Evolutionary conservation across 192 early-diverging fungal species (phyloP).

Genomic region (Linnemannia elongata): DNA sequence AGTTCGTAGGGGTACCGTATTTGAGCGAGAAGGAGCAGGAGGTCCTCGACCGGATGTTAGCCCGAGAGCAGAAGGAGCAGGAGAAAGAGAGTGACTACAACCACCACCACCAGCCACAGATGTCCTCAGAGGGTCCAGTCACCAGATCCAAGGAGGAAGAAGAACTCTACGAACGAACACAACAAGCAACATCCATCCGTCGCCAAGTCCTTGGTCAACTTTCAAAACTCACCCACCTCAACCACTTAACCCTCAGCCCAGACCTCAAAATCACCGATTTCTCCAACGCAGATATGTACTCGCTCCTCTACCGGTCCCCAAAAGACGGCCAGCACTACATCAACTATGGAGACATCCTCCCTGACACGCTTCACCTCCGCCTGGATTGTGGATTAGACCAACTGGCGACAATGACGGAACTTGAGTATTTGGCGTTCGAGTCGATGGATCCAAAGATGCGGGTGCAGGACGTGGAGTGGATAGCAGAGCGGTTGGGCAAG

Average conservation of each 20-base stretch:
- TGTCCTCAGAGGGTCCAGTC: neutral
- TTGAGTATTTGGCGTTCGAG: neutral
- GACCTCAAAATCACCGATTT: neutral
- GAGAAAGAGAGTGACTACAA: neutral
- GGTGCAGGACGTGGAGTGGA: neutral
- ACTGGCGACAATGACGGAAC: neutral
- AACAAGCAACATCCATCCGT: neutral
- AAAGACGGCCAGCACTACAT: neutral
- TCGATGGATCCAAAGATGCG: neutral
- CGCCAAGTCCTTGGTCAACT: neutral
- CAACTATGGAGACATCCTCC: neutral
- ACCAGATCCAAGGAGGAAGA: neutral
- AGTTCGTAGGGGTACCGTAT: constrained; percentile 1
- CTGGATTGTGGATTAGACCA: neutral
- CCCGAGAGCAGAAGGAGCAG: neutral
- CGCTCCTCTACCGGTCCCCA: neutral
- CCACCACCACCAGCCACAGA: too few species aligned
- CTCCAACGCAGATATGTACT: neutral
- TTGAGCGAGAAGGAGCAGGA: neutral
- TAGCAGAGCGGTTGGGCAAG: neutral
- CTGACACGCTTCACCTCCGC: neutral
- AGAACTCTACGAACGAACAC: neutral
- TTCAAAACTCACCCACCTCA: neutral
- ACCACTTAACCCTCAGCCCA: neutral
- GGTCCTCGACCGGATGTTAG: neutral